Evolutionary conservation across 805 yeast species (phyloP).

Genomic region (Hanseniaspora clermontiae): DNA sequence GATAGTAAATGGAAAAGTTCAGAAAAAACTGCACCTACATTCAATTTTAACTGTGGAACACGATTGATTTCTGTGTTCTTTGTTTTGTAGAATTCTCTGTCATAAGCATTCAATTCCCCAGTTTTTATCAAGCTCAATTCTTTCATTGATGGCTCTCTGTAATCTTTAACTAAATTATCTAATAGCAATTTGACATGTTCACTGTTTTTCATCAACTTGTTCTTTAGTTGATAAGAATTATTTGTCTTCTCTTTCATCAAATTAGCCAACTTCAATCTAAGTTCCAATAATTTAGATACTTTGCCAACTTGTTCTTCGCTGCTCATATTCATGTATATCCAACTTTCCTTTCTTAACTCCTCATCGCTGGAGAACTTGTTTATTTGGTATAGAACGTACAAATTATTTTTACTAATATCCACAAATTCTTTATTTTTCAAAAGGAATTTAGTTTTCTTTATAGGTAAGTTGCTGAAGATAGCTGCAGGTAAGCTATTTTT

Average conservation of each 20-base stretch:
- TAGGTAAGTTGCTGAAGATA: conserved; percentile 1
- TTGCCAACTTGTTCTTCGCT: conserved; percentile 47
- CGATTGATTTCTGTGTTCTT: conserved; percentile 24
- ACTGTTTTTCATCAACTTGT: conserved; percentile 80
- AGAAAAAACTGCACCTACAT: conserved; percentile 66
- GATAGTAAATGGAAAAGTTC: conserved; percentile 66
- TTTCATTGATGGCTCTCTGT: conserved; percentile 39
- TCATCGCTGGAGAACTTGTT: conserved; percentile 29
- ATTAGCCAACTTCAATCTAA: conserved; percentile 58
- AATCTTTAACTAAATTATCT: conserved; percentile 41
- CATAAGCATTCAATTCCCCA: conserved; percentile 59
- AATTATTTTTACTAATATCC: background rate
- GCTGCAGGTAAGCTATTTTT: conserved; percentile 3
- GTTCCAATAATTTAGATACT: conserved; percentile 46
- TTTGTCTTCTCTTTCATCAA: conserved; percentile 59
- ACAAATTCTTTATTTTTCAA: background rate
- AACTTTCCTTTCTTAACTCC: conserved; percentile 48
- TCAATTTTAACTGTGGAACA: background rate
- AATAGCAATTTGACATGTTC: conserved; percentile 63
- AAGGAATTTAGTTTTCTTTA: conserved; percentile 15
- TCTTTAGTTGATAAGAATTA: conserved; percentile 70
- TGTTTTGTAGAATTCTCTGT: conserved; percentile 49
- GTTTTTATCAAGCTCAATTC: conserved; percentile 44
- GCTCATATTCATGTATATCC: conserved; percentile 64
- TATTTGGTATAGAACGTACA: conserved; percentile 5